Percentiles rank a stretch among this genome's conserved stretches.
These are phyloP conservation scores for Ogataea neopini DNA, from an alignment of 805 yeast species.

Conservation along the genomic window DNA sequence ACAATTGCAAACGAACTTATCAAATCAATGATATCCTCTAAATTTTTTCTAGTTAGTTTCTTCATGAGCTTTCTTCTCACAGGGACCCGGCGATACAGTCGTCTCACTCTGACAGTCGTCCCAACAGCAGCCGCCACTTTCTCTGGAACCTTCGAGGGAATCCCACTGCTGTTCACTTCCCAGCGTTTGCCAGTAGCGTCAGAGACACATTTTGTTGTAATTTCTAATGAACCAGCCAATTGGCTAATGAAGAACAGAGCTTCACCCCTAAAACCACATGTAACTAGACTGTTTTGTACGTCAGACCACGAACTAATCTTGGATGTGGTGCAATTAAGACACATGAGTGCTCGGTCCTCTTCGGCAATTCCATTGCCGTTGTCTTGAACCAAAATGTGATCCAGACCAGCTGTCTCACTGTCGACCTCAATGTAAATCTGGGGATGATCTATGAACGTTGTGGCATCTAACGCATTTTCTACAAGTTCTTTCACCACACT, in stretches of 20 bases:
- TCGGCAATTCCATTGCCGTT: slow-evolving; percentile 41
- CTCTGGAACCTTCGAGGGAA: slow-evolving; percentile 17
- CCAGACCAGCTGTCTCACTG: slow-evolving; percentile 38
- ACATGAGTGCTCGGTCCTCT: slow-evolving; percentile 36
- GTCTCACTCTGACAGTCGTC: slow-evolving; percentile 36
- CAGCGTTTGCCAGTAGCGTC: slow-evolving; percentile 40
- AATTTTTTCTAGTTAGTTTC: slow-evolving; percentile 27
- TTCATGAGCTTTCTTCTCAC: slow-evolving; percentile 36
- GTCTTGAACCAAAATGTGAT: slow-evolving; percentile 36
- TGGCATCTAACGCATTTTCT: slow-evolving; percentile 44
- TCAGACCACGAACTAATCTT: slow-evolving; percentile 37
- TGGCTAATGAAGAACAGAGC: slow-evolving; percentile 43
- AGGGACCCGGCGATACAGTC: slow-evolving; percentile 35
- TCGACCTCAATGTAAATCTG: slow-evolving; percentile 41
- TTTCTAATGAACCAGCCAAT: slow-evolving; percentile 32
- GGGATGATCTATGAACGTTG: slow-evolving; percentile 16
- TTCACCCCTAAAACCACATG: slow-evolving; percentile 54
- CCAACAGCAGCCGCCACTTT: slow-evolving; percentile 36
- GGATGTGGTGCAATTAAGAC: slow-evolving; percentile 44
- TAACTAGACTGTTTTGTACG: slow-evolving; percentile 28
- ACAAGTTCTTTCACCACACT: slow-evolving; percentile 43
- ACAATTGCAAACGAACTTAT: slow-evolving; percentile 36
- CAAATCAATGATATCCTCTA: slow-evolving; percentile 28
- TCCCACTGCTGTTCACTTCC: slow-evolving; percentile 36
- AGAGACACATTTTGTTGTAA: slow-evolving; percentile 32